A percentile compares a stretch with the other conserved stretches of the same genome.
These are phyloP conservation scores for Urochloa ruziziensis DNA, from an alignment of 176 grass and related monocot genomes.

Conservation along the genomic window DNA sequence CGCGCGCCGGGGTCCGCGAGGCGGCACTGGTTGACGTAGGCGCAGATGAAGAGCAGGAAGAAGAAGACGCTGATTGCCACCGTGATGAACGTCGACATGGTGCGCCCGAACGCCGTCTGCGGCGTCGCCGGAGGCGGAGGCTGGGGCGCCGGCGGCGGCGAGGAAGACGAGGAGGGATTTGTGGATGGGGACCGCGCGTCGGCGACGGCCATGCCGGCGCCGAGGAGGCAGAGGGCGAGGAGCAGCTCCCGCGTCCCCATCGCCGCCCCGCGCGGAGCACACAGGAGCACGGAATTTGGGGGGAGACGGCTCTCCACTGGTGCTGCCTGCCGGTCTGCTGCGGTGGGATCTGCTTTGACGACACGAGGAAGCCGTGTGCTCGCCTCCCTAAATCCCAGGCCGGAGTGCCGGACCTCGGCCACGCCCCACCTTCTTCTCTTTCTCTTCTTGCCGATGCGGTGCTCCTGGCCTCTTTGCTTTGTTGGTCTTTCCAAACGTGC, in stretches of 20 bases:
- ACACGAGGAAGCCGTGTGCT: neutral
- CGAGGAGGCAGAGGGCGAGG: conserved; percentile 16
- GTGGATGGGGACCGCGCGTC: neutral
- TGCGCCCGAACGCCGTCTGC: conserved; percentile 41
- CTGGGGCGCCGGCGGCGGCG: neutral
- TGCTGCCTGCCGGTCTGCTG: neutral
- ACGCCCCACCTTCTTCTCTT: neutral
- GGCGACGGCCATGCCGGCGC: neutral
- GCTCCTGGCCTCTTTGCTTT: neutral
- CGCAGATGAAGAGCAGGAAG: conserved; percentile 73
- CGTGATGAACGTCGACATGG: conserved; percentile 65
- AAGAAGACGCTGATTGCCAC: conserved; percentile 73
- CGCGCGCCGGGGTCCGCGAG: conserved; percentile 2
- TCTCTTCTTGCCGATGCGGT: neutral
- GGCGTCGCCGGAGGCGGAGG: too few relatives aligned
- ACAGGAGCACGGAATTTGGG: neutral
- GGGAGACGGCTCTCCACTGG: neutral
- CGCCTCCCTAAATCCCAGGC: neutral
- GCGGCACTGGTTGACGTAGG: conserved; percentile 71
- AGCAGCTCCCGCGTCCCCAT: conserved; percentile 30
- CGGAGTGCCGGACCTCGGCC: neutral
- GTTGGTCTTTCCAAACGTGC: neutral
- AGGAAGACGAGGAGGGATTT: neutral
- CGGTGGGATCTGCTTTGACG: conserved; percentile 23
- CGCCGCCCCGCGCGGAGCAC: neutral